Conservation (phyloP, 2,329 filamentous ascomycete genomes). For the Magnaporthiopsis incrustans region DNA sequence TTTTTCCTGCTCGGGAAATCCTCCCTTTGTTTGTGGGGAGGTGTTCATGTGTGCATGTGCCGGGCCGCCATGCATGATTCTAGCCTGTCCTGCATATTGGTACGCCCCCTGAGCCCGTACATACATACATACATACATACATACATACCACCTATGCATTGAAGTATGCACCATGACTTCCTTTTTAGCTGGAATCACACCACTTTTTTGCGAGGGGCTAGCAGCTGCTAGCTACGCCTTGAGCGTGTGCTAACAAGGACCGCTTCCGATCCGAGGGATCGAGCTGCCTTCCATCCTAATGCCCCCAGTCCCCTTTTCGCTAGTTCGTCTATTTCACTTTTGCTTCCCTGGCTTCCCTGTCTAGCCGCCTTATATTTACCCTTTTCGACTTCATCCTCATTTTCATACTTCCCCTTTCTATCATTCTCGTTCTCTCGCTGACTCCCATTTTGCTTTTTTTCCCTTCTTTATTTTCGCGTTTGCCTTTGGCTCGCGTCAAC, state of each 20-base stretch:
- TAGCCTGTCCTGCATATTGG: too few relatives aligned
- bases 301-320: not conserved
- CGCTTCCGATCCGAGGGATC: not conserved
- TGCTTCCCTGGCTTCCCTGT: not conserved
- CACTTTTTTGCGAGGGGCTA: not conserved
- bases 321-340: not conserved
- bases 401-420: conserved; percentile 8
- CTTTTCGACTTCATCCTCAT: not conserved
- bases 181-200: not conserved
- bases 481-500: not conserved
- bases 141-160: not conserved
- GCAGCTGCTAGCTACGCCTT: not conserved
- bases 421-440: conserved; percentile 7
- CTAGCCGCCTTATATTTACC: conserved; percentile 10
- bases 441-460: not conserved
- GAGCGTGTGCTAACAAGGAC: not conserved
- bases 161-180: not conserved
- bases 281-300: not conserved
- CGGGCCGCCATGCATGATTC: not conserved
- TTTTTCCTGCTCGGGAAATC: too few relatives aligned
- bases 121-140: too few relatives aligned
- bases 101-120: not conserved
- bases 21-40: too few relatives aligned
- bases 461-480: conserved; percentile 12
- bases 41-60: too few relatives aligned